Evolutionary conservation across 2,329 filamentous ascomycete genomes (phyloP), one percentile per base, ranked within the genome.

Genomic region (Phyllosticta citrichinensis): DNA sequence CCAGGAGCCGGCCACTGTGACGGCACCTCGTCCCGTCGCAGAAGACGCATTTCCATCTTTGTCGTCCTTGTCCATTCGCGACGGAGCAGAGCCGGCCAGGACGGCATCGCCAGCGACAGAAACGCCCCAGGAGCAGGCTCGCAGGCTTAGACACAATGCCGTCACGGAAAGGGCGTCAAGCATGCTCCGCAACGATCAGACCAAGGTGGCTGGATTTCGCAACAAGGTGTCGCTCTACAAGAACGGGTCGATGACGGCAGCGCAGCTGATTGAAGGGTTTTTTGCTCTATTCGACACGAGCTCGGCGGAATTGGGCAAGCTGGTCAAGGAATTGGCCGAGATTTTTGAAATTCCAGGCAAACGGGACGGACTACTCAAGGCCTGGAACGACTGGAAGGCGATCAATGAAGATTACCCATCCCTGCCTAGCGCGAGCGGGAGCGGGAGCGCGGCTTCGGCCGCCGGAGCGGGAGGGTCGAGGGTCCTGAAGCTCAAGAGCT

Each of bases 351-450:
- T 95, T 66, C 81, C 87, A 56, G 71, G 74, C 19, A 96, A 96
- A 71, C 85, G 85, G 1, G 86, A 87, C 58, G 80, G 79, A 0
- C 77, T 99, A 2, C 83, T 91, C 25, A 87, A 87, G 68, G 90
- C 92, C 1, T 97, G 93, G 91, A 90, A 91, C 67, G 89, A 96
- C 74, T 97, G 93, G 90, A 89, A 90, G 55, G 91, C 91, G 47
- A 94, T 96, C 75, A 95, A 96, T 66, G 92, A 97, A 74, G 92
- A 97, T 71, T 97, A 97, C 67, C 93, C 93, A 0, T 90, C 89
- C 1, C 79, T 97, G 0, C 92, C 93, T 1, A 87, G 88, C 0
- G 81, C 89, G 0, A 82, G 83, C 60, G 60, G 55, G 14, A 83
- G 87, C 74, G 81, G 86, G 47, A 85, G 86, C 25, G 77, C 76